Conservation (phyloP, 2,329 filamentous ascomycete species). For the Colletotrichum sp. region DNA sequence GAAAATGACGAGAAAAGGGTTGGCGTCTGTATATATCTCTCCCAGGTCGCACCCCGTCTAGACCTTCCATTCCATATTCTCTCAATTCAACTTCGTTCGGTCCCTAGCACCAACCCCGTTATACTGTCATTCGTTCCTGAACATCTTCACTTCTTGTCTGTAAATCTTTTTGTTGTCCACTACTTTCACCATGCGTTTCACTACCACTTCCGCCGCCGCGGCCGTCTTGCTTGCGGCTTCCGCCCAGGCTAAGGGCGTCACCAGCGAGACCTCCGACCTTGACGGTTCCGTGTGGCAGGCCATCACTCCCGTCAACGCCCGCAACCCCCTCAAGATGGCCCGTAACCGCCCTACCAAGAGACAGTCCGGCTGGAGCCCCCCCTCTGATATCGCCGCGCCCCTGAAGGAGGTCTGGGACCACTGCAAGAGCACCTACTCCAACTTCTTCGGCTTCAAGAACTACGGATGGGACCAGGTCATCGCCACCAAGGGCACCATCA, state of each 20-base stretch:
- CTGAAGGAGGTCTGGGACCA: conserved; percentile 36
- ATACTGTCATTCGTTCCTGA: background rate
- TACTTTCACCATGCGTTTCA: conserved; percentile 27
- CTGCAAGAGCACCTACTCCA: conserved; percentile 28
- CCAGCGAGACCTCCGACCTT: conserved; percentile 26
- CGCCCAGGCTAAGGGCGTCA: conserved; percentile 23
- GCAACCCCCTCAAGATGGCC: background rate
- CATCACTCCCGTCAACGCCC: conserved; percentile 15
- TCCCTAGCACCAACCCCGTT: background rate
- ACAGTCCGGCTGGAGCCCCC: conserved; percentile 30
- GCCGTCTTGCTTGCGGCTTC: conserved; percentile 26
- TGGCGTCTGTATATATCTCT: background rate
- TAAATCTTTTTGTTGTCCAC: background rate
- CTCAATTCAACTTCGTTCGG: background rate
- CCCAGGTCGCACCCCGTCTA: background rate
- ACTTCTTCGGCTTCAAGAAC: conserved; percentile 31
- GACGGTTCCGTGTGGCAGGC: conserved; percentile 31
- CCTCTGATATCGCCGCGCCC: conserved; percentile 24
- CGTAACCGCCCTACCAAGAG: conserved; percentile 31
- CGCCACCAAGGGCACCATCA: conserved; percentile 30
- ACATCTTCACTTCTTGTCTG: background rate
- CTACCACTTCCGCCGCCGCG: conserved; percentile 17
- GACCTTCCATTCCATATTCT: background rate
- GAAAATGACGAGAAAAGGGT: background rate
- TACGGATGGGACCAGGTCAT: conserved; percentile 38